phyloP scores from a whole-genome alignment of 257 asterid species.

The Petrea volubilis region DNA sequence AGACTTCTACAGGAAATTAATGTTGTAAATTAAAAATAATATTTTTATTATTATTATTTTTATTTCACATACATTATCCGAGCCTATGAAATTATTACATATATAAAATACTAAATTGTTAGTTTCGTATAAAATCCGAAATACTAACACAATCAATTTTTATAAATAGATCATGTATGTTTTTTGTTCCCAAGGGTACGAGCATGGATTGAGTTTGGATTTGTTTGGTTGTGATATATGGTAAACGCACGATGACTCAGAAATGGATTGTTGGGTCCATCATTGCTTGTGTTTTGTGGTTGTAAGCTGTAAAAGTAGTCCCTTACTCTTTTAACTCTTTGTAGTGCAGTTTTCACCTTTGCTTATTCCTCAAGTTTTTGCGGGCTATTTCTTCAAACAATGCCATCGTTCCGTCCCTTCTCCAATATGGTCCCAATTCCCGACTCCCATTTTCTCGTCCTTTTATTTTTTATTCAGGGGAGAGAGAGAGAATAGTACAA shows the following conservation, averaged over 20 bases:
- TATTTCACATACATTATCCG: too few relatives aligned
- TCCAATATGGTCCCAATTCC: neutral
- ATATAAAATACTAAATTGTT: too few relatives aligned
- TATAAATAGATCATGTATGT: too few relatives aligned
- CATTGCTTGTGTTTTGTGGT: neutral
- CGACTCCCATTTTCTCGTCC: neutral
- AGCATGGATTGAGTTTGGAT: neutral
- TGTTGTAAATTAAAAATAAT: too few relatives aligned
- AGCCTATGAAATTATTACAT: too few relatives aligned
- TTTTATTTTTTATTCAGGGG: too few relatives aligned
- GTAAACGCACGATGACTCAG: neutral
- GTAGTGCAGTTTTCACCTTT: constrained; percentile 1
- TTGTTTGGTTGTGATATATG: neutral
- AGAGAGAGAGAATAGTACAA: too few relatives aligned
- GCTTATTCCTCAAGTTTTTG: neutral
- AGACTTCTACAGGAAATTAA: too few relatives aligned
- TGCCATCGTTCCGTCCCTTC: neutral
- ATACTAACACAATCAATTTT: too few relatives aligned
- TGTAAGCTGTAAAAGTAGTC: neutral
- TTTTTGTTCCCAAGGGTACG: too few relatives aligned
- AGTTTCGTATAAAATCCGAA: too few relatives aligned
- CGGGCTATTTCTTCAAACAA: neutral
- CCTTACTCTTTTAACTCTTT: neutral
- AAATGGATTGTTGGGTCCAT: neutral
- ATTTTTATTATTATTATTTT: too few relatives aligned